These are phyloP conservation scores for Fusarium nurragi DNA, from an alignment of 2,329 filamentous ascomycete genomes.

Conservation along the genomic window DNA sequence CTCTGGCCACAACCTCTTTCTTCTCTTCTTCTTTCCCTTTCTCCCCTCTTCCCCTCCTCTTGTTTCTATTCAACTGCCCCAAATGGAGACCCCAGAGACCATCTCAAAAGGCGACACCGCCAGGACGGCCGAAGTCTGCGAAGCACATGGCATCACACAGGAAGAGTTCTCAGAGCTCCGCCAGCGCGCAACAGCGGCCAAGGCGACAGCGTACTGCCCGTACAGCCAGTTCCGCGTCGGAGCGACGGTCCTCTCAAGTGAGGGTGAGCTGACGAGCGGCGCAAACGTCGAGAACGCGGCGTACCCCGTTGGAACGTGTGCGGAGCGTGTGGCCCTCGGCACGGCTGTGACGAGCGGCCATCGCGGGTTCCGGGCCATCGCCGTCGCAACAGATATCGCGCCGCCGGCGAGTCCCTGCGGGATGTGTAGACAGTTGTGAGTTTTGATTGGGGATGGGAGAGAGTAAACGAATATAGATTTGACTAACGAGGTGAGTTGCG, in stretches of 20 bases:
- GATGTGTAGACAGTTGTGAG: constrained; percentile 93
- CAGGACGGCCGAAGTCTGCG: constrained; percentile 43
- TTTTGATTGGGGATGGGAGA: constrained; percentile 30
- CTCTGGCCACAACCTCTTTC: background rate
- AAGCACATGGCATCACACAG: constrained; percentile 60
- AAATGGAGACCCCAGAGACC: constrained; percentile 39
- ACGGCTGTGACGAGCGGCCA: constrained; percentile 75
- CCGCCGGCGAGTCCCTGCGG: constrained; percentile 83
- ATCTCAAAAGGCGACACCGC: constrained; percentile 44
- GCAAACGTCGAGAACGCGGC: constrained; percentile 94
- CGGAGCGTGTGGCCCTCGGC: constrained; percentile 88
- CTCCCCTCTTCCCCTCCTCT: background rate
- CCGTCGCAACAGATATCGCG: constrained; percentile 82
- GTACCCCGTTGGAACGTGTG: constrained; percentile 95
- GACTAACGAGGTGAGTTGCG: constrained; percentile 25
- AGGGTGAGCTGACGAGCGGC: constrained; percentile 61
- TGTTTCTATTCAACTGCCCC: background rate
- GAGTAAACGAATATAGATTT: constrained; percentile 1
- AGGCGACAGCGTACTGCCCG: constrained; percentile 85
- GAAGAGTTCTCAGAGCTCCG: constrained; percentile 73
- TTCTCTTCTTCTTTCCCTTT: background rate
- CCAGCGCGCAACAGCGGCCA: constrained; percentile 73
- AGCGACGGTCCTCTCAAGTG: constrained; percentile 72
- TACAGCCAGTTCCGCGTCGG: constrained; percentile 95
- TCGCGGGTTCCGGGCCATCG: constrained; percentile 76